phyloP scores from a whole-genome alignment of 1,139 yeast genomes.

The Geotrichum restrictum region DNA sequence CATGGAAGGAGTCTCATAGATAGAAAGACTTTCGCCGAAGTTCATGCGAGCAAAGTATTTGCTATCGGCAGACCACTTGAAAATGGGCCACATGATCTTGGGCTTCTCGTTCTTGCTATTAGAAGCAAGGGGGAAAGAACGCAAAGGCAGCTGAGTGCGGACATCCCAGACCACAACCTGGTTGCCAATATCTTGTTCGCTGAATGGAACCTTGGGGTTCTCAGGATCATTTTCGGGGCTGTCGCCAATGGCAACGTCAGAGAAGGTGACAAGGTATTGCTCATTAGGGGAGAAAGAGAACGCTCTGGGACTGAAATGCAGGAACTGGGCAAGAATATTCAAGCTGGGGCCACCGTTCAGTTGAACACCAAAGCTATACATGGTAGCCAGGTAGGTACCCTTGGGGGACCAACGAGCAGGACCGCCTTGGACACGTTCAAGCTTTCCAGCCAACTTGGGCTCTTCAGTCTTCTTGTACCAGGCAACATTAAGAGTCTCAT shows the following conservation, averaged over 20 bases:
- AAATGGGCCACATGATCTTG: conserved; percentile 92
- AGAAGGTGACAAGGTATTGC: conserved; percentile 82
- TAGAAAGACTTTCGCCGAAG: conserved; percentile 79
- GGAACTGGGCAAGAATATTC: conserved; percentile 64
- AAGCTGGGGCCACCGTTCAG: conserved; percentile 92
- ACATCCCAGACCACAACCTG: conserved; percentile 93
- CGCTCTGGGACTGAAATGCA: conserved; percentile 85
- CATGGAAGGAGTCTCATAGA: conserved; percentile 71
- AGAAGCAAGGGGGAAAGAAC: conserved; percentile 81
- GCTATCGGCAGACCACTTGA: conserved; percentile 94
- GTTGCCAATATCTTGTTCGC: conserved; percentile 87
- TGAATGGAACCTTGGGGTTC: conserved; percentile 67
- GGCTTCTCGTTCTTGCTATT: conserved; percentile 26
- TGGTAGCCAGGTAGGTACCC: conserved; percentile 83
- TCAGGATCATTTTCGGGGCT: conserved; percentile 64
- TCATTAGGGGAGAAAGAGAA: conserved; percentile 92
- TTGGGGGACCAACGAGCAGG: conserved; percentile 89
- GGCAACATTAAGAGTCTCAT: conserved; percentile 76
- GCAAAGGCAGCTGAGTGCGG: conserved; percentile 72
- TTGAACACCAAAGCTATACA: conserved; percentile 93
- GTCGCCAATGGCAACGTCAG: conserved; percentile 73
- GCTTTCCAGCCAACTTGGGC: conserved; percentile 75
- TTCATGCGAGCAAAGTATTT: conserved; percentile 93
- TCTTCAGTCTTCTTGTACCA: conserved; percentile 79
- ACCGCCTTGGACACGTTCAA: conserved; percentile 81